Base-by-base conservation (phyloP, 1,139 yeast species). In the Entelexis paramagnoliae region DNA sequence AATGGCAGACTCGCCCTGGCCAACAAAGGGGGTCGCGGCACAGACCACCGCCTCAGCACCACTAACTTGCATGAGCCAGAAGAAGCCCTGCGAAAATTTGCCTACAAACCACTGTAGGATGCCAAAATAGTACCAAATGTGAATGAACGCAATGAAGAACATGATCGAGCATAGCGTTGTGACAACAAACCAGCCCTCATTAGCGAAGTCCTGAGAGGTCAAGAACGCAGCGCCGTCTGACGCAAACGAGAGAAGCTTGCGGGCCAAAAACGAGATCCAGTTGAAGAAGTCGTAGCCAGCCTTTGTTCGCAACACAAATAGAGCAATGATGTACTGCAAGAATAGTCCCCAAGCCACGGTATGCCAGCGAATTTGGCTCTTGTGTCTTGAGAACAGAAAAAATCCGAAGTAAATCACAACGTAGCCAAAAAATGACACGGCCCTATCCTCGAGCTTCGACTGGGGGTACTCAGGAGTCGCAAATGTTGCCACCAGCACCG, bases 21-120 rank as follows among this genome's bases (percentile, higher is more conserved):
- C 85, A 60, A 80, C 73, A 62, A 80, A 80, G 6, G 85, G 85
- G 41, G 83, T 77, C 1, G 84, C 84, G 45, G 83, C 81, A 13
- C 83, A 83, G 33, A 80, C 81, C 49, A 79, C 76, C 28, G 84
- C 79, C 64, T 80, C 85, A 46, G 84, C 83, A 59, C 85, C 85
- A 32, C 80, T 73, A 17, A 78, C 78, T 57, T 72, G 69, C 70
- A 79, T 72, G 35, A 79, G 64, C 83, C 83, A 80, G 70, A 75
- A 78, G 70, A 80, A 79, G 60, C 79, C 73, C 62, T 66, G 66
- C 20, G 83, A 81, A 60, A 78, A 77, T 65, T 80, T 80, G 46
- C 73, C 73, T 57, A 80, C 74, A 43, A 70, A 71, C 84, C 84
- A 80, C 64, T 80, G 84, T 53, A 80, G 68, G 22, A 76, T 68